These are phyloP conservation scores for Aspergillus leporis DNA, from an alignment of 495 filamentous ascomycete species.

Conservation along the genomic window DNA sequence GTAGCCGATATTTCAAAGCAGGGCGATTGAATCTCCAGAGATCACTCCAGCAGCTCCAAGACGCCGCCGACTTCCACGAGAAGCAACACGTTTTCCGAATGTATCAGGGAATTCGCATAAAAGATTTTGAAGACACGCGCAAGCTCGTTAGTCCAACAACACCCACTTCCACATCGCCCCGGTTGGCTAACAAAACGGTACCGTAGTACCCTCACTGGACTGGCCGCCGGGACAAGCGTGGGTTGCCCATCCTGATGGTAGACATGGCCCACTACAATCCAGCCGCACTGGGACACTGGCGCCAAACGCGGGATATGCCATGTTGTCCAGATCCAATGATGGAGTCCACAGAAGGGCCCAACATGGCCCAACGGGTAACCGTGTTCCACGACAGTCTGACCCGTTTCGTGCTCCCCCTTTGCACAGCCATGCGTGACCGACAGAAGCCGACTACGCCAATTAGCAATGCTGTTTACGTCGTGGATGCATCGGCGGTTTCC, in stretches of 20 bases:
- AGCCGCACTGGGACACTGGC: constrained; percentile 19
- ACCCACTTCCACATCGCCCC: background rate
- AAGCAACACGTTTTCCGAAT: constrained; percentile 21
- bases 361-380: constrained; percentile 28
- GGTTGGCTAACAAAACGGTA: background rate
- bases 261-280: constrained; percentile 23
- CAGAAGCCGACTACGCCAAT: constrained; percentile 16
- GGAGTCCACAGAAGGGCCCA: background rate
- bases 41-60: constrained; percentile 27
- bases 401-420: constrained; percentile 35
- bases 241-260: constrained; percentile 30
- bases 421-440: constrained; percentile 23
- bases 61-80: constrained; percentile 22
- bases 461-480: constrained; percentile 24
- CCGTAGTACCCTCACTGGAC: constrained; percentile 37
- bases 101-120: constrained; percentile 26
- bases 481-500: constrained; percentile 26
- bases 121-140: constrained; percentile 29
- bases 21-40: constrained; percentile 20
- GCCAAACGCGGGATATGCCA: constrained; percentile 15
- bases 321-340: background rate
- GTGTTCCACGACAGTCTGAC: constrained; percentile 26
- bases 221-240: constrained; percentile 31
- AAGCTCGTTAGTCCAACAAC: constrained; percentile 18
- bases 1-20: constrained; percentile 35